Percentiles rank a stretch among this genome's conserved stretches.
Conservation (phyloP, 2,329 filamentous ascomycete genomes). For the Ceratocystis cubensis region DNA sequence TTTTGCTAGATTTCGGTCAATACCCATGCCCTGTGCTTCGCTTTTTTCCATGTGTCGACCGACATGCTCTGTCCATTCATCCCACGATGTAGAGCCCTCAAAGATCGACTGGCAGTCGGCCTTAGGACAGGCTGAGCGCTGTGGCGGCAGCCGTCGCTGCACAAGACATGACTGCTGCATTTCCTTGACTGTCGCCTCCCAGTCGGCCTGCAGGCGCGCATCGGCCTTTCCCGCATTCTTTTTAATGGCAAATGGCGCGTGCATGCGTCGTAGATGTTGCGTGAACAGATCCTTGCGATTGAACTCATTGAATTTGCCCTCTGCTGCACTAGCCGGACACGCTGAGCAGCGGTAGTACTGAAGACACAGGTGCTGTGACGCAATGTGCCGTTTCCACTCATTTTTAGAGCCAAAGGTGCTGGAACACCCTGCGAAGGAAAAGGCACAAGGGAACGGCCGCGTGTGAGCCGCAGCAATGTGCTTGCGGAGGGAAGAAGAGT, state of each 20-base stretch:
- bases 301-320: slow-evolving; percentile 57
- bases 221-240: slow-evolving; percentile 45
- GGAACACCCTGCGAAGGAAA: slow-evolving; percentile 68
- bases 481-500: slow-evolving; percentile 52
- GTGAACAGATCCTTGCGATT: slow-evolving; percentile 95
- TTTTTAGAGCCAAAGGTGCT: slow-evolving; percentile 88
- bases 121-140: slow-evolving; percentile 56
- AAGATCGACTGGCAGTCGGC: slow-evolving; percentile 61
- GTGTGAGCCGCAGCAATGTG: slow-evolving; percentile 58
- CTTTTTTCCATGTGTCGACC: slow-evolving; percentile 76
- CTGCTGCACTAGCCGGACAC: slow-evolving; percentile 41
- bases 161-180: slow-evolving; percentile 66
- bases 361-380: slow-evolving; percentile 71
- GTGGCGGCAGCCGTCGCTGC: slow-evolving; percentile 55
- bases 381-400: slow-evolving; percentile 93
- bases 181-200: slow-evolving; percentile 53
- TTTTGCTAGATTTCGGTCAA: slow-evolving; percentile 44
- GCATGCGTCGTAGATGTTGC: slow-evolving; percentile 89
- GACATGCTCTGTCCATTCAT: slow-evolving; percentile 84
- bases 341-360: slow-evolving; percentile 53
- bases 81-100: slow-evolving; percentile 63
- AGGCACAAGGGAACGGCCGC: slow-evolving; percentile 70
- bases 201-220: slow-evolving; percentile 46
- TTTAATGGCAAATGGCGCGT: slow-evolving; percentile 56
- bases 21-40: slow-evolving; percentile 44